Conservation (phyloP, 495 filamentous ascomycete genomes). For the Massariosphaeria phaeospora region DNA sequence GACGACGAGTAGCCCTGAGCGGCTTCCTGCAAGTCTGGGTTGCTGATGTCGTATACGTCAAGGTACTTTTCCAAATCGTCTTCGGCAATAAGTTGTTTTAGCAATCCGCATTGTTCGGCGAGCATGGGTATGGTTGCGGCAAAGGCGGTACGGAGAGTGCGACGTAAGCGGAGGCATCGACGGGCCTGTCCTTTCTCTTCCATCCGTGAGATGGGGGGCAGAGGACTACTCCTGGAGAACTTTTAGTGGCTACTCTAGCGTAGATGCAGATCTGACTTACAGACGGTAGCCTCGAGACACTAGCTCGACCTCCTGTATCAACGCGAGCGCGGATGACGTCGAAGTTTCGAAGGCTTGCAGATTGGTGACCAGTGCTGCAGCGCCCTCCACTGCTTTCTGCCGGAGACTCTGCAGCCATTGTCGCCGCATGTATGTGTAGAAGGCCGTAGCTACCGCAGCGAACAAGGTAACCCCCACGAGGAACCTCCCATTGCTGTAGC, state of each 20-base stretch:
- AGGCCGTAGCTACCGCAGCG: constrained; percentile 51
- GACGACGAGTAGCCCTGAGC: constrained; percentile 55
- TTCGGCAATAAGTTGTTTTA: constrained; percentile 69
- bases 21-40: constrained; percentile 67
- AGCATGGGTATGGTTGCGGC: constrained; percentile 64
- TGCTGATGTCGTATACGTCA: constrained; percentile 85
- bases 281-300: constrained; percentile 91
- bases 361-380: constrained; percentile 64
- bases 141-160: constrained; percentile 63
- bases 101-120: constrained; percentile 57
- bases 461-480: constrained; percentile 55
- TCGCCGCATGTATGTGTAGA: constrained; percentile 69
- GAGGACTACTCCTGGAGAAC: constrained; percentile 56
- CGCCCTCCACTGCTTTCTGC: constrained; percentile 68
- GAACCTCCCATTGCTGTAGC: constrained; percentile 51
- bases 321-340: constrained; percentile 69
- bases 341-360: constrained; percentile 81
- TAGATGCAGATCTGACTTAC: constrained; percentile 47
- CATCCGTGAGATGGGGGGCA: constrained; percentile 77
- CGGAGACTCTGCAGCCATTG: constrained; percentile 82
- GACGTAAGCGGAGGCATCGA: constrained; percentile 72
- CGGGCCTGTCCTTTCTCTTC: constrained; percentile 69
- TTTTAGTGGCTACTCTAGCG: constrained; percentile 10
- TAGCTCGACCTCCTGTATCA: constrained; percentile 94
- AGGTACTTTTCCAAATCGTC: constrained; percentile 82